Evolutionary conservation across 2,329 filamentous ascomycete genomes (phyloP).

Genomic region (Colletotrichum cereale): DNA sequence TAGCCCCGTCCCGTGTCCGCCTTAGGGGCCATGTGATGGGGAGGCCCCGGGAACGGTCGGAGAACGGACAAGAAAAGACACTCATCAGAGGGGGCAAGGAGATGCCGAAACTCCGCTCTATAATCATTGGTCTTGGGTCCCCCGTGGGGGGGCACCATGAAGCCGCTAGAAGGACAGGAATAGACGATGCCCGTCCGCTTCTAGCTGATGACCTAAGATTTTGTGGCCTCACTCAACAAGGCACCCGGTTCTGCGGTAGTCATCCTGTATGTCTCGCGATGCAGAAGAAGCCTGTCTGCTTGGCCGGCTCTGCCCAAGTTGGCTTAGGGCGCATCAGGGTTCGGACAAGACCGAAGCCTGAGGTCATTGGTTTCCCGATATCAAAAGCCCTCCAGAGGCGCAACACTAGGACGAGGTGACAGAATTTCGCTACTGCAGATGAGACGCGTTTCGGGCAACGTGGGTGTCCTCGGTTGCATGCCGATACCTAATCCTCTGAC

Average conservation of each 20-base stretch:
- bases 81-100: neutral
- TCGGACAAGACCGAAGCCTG: constrained; percentile 34
- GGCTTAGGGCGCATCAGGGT: neutral
- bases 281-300: constrained; percentile 11
- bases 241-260: constrained; percentile 22
- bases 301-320: constrained; percentile 4
- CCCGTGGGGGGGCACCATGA: constrained; percentile 16
- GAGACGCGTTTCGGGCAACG: constrained; percentile 22
- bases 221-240: constrained; percentile 7
- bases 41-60: neutral
- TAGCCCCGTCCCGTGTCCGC: neutral
- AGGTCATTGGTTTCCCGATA: constrained; percentile 14
- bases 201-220: constrained; percentile 31
- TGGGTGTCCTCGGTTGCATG: constrained; percentile 14
- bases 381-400: neutral
- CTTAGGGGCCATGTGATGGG: constrained; percentile 17
- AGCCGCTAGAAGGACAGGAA: constrained; percentile 14
- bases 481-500: constrained; percentile 12
- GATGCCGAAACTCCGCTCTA: constrained; percentile 27
- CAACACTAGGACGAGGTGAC: neutral
- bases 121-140: constrained; percentile 2
- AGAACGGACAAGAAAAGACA: neutral
- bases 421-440: constrained; percentile 3
- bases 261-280: constrained; percentile 20
- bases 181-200: constrained; percentile 6